These are phyloP conservation scores for Hericium rajendrae DNA, from an alignment of 768 basidiomycete genomes.

Conservation along the genomic window DNA sequence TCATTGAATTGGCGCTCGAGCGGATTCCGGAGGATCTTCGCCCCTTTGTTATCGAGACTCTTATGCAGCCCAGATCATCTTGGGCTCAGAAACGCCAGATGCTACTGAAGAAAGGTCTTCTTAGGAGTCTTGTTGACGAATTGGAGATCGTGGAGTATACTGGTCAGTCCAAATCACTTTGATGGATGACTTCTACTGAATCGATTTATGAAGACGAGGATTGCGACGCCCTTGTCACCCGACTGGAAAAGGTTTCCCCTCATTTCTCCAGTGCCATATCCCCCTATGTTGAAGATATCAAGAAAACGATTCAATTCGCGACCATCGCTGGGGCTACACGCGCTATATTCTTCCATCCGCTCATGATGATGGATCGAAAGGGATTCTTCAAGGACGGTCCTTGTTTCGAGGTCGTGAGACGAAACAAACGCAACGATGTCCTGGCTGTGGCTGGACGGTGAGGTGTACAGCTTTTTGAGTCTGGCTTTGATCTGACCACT, in stretches of 20 bases:
- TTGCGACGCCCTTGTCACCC: constrained; percentile 43
- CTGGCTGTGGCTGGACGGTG: constrained; percentile 80
- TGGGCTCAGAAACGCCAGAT: constrained; percentile 59
- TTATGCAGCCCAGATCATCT: constrained; percentile 56
- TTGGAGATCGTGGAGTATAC: constrained; percentile 59
- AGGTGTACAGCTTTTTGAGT: constrained; percentile 7
- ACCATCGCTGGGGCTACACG: constrained; percentile 50
- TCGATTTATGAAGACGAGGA: constrained; percentile 41
- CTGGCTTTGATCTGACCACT: neutral
- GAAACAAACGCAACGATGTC: constrained; percentile 56
- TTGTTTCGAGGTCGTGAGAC: constrained; percentile 63
- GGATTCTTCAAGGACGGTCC: constrained; percentile 64
- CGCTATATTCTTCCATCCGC: constrained; percentile 58
- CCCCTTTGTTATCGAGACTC: constrained; percentile 49
- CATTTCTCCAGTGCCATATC: constrained; percentile 37
- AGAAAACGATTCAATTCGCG: constrained; percentile 50
- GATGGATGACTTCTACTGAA: neutral
- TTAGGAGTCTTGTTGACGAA: constrained; percentile 61
- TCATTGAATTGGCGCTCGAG: constrained; percentile 54
- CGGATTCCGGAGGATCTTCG: constrained; percentile 52
- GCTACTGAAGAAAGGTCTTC: constrained; percentile 59
- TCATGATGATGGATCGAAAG: constrained; percentile 63
- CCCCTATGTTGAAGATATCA: constrained; percentile 51
- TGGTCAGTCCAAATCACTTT: constrained; percentile 27
- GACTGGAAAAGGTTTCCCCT: constrained; percentile 54